These are phyloP conservation scores for Wickerhamomyces alni DNA, from an alignment of 805 yeast genomes.

Conservation along the genomic window DNA sequence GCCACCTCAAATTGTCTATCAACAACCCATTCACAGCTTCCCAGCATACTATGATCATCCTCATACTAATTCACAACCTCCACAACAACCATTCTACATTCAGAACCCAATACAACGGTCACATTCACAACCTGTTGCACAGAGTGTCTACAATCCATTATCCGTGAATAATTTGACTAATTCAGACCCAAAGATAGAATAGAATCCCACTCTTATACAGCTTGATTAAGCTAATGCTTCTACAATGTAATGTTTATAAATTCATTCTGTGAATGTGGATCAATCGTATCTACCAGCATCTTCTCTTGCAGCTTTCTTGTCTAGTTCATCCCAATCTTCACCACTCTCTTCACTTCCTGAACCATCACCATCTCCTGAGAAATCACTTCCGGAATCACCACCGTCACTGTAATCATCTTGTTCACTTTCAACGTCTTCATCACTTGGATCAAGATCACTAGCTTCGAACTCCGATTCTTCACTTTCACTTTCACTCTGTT, in stretches of 20 bases:
- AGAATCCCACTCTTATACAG: too few relatives aligned
- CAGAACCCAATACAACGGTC: background rate
- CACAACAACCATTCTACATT: background rate
- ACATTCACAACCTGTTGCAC: background rate
- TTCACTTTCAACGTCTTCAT: slow-evolving; percentile 35
- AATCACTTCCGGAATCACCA: slow-evolving; percentile 23
- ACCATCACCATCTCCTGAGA: slow-evolving; percentile 30
- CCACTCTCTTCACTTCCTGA: slow-evolving; percentile 33
- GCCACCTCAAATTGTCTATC: too few relatives aligned
- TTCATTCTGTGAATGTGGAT: background rate
- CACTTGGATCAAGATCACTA: slow-evolving; percentile 36
- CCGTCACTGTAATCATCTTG: slow-evolving; percentile 29
- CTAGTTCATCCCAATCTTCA: slow-evolving; percentile 29
- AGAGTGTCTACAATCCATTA: background rate
- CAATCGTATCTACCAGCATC: slow-evolving; percentile 25
- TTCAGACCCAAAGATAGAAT: too few relatives aligned
- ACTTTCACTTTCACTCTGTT: slow-evolving; percentile 41
- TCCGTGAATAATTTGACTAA: too few relatives aligned
- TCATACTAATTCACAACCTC: too few relatives aligned
- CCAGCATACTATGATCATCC: too few relatives aligned
- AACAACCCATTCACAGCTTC: too few relatives aligned
- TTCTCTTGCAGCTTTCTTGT: slow-evolving; percentile 21
- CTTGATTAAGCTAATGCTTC: too few relatives aligned
- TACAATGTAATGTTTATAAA: too few relatives aligned
- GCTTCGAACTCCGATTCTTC: slow-evolving; percentile 55